Evolutionary conservation across 176 grass and related monocot genomes (phyloP), one percentile per base, ranked within the genome.

Genomic region (Hsuehochloa calcarea): DNA sequence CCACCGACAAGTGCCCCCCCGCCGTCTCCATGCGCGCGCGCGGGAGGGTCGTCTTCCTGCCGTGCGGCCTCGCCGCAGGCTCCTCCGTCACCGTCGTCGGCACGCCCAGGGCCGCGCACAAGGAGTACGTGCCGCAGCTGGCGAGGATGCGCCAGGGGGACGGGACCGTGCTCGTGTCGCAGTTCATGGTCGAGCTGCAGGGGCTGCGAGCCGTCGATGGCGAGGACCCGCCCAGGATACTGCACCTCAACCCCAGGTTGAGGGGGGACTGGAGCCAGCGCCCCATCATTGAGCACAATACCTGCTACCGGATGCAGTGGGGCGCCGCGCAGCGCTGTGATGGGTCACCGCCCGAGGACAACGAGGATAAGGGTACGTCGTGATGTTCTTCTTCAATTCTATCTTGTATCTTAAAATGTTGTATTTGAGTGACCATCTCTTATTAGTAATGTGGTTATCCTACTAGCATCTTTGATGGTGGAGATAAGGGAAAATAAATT

Each of bases 251-350:
- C 68, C 91, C 93, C 0, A 88, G 96, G 82, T n/a, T 98, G 72
- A 93, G 74, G 35, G 96, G 93, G 68, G 93, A 98, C 65, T 98
- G 93, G 91, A 98, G 89, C 77, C 88, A 95, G 88, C 90, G 85
- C 15, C 91, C 93, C 22, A 87, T 98, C 83, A 90, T 98, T n/a
- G 93, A 98, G 81, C 93, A 94, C 65, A 98, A 98, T 13, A 95
- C 93, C 3, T 95, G 96, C 80, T 98, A 95, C 69, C 70, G 96
- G 63, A 95, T 98, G 96, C 93, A 95, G 84, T 98, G 96, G 96
- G 91, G 89, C 17, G 47, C 83, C 0, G 87, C 91, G 1, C 90
- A 92, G 85, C 79, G 96, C 25, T 98, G 96, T 19, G 90, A 95
- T 17, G 93, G 96, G 3, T 79, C 83, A 3, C 88, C 90, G 13